Evolutionary conservation across 164 flowering plant genomes (phyloP).

Genomic region (Sextonia rubra): DNA sequence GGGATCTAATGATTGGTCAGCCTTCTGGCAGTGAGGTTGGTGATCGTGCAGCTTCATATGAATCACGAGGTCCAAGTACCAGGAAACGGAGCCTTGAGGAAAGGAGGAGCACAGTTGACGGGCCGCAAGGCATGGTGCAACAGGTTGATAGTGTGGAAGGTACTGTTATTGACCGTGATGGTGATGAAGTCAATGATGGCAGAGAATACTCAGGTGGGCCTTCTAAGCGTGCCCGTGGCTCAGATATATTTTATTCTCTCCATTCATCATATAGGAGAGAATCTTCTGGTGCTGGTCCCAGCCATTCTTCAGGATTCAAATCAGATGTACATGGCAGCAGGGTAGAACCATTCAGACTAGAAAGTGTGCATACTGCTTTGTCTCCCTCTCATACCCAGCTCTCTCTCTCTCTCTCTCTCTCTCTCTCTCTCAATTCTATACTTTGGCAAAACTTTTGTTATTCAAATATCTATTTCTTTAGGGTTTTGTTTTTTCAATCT

Average conservation of each 20-base stretch:
- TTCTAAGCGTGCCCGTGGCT: slow-evolving; percentile 77
- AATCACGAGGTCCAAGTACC: slow-evolving; percentile 92
- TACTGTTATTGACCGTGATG: slow-evolving; percentile 92
- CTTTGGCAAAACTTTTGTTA: too few species aligned
- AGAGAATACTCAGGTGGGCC: slow-evolving; percentile 77
- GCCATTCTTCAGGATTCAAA: slow-evolving; percentile 58
- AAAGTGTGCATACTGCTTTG: too few species aligned
- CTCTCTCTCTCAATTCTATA: too few species aligned
- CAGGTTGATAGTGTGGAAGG: slow-evolving; percentile 95
- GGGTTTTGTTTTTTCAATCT: too few species aligned
- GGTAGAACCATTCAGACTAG: slow-evolving; percentile 44
- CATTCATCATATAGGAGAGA: slow-evolving; percentile 54
- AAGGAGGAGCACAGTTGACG: slow-evolving; percentile 88
- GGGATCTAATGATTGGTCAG: slow-evolving; percentile 76
- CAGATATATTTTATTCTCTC: slow-evolving; percentile 7
- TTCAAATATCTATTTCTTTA: too few species aligned
- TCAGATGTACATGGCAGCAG: slow-evolving; percentile 48
- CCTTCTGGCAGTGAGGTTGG: slow-evolving; percentile 97
- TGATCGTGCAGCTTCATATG: slow-evolving; percentile 96
- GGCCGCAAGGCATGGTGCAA: slow-evolving; percentile 42
- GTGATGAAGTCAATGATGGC: slow-evolving; percentile 83
- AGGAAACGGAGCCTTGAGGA: slow-evolving; percentile 74
- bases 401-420: too few species aligned
- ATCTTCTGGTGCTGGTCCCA: slow-evolving; percentile 88
- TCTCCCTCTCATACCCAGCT: too few species aligned